Percentiles rank a stretch among this genome's conserved stretches.
phyloP scores from a whole-genome alignment of 1,284 basidiomycete species.

The Fomitopsis schrenkii region DNA sequence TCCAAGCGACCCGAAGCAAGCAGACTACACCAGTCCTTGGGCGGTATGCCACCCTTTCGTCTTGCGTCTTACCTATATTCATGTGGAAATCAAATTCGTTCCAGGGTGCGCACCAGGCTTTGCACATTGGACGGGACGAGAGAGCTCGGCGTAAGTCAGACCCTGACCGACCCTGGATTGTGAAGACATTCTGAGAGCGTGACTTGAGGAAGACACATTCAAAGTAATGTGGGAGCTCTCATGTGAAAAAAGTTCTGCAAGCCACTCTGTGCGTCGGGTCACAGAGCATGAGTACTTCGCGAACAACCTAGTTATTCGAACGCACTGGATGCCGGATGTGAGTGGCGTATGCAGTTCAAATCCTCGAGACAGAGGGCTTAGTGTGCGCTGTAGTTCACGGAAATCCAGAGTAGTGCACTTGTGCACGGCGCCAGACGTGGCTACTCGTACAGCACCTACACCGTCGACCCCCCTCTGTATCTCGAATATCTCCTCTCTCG shows the following conservation, averaged over 20 bases:
- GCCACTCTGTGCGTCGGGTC: constrained; percentile 58
- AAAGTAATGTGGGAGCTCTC: constrained; percentile 68
- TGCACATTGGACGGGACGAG: constrained; percentile 42
- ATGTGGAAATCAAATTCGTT: background rate
- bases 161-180: background rate
- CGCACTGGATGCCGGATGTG: constrained; percentile 63
- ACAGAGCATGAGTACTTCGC: constrained; percentile 57
- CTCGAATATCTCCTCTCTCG: constrained; percentile 62
- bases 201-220: constrained; percentile 71
- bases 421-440: constrained; percentile 41
- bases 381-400: constrained; percentile 40
- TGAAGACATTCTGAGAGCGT: background rate
- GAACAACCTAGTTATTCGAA: constrained; percentile 37
- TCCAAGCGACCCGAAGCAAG: constrained; percentile 62
- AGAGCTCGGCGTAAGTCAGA: constrained; percentile 43
- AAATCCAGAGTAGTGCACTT: constrained; percentile 41
- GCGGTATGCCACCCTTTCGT: constrained; percentile 45
- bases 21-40: constrained; percentile 74
- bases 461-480: constrained; percentile 67
- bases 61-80: background rate
- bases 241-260: constrained; percentile 43
- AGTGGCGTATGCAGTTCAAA: constrained; percentile 16
- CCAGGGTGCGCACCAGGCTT: constrained; percentile 70
- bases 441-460: constrained; percentile 58
- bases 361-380: background rate